Percentiles rank a stretch among this genome's conserved stretches.
phyloP scores from a whole-genome alignment of 2,329 filamentous ascomycete species.

The Arthrobotrys sinensis region DNA sequence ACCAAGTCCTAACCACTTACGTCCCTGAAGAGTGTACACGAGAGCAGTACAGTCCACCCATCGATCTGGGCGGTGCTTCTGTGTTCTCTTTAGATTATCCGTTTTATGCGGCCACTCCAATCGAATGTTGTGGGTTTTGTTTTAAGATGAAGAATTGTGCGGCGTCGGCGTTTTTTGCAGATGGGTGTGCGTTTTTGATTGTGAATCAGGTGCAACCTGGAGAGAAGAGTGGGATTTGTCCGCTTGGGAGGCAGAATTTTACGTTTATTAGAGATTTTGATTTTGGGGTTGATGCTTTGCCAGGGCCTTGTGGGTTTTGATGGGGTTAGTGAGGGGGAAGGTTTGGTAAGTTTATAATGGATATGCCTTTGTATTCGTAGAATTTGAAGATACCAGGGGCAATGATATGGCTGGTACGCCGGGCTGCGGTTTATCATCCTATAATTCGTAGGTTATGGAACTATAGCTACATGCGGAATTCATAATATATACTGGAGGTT shows the following conservation, averaged over 20 bases:
- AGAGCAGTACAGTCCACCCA: constrained; percentile 2
- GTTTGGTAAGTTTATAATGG: not conserved
- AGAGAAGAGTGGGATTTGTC: not conserved
- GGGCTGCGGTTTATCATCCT: too few species aligned
- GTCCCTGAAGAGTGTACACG: constrained; percentile 14
- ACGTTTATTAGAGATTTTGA: constrained; percentile 17
- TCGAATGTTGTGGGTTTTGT: constrained; percentile 14
- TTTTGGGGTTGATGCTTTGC: constrained; percentile 26
- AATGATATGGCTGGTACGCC: too few species aligned
- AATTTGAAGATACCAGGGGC: too few species aligned
- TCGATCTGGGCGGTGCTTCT: not conserved
- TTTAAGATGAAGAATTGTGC: not conserved
- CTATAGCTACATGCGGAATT: too few species aligned
- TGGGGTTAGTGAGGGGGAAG: not conserved
- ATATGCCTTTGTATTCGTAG: not conserved
- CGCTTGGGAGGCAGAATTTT: constrained; percentile 33
- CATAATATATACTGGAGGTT: too few species aligned
- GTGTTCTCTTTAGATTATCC: not conserved
- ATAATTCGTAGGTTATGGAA: too few species aligned
- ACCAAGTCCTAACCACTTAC: not conserved
- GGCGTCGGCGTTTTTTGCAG: not conserved
- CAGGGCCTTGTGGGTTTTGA: constrained; percentile 39
- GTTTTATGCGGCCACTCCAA: not conserved
- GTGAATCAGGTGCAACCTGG: constrained; percentile 5
- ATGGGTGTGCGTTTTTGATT: not conserved